phyloP scores from a whole-genome alignment of 2,329 filamentous ascomycete species.

The Colletotrichum neosansevieriae region DNA sequence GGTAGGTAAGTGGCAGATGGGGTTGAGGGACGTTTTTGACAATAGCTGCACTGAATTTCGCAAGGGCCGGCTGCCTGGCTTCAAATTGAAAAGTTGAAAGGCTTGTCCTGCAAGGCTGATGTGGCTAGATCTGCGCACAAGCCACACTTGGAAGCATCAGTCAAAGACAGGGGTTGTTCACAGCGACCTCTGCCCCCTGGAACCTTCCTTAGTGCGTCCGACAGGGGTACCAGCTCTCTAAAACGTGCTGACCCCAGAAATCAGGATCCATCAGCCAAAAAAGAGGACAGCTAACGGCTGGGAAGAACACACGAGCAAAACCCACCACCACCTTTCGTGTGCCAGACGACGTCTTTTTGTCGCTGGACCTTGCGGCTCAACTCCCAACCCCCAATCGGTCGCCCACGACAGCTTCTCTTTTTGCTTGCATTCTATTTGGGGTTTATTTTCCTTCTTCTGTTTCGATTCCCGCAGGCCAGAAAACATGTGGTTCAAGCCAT shows the following conservation, averaged over 20 bases:
- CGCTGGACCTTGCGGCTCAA: slow-evolving; percentile 40
- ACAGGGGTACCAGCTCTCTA: slow-evolving; percentile 40
- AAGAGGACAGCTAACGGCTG: slow-evolving; percentile 47
- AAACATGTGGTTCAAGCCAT: slow-evolving; percentile 61
- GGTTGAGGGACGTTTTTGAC: slow-evolving; percentile 2
- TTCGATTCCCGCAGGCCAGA: slow-evolving; percentile 16
- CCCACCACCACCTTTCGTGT: slow-evolving; percentile 35
- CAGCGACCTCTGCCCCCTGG: slow-evolving; percentile 5
- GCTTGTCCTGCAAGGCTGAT: slow-evolving; percentile 30
- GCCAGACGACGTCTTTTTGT: slow-evolving; percentile 40
- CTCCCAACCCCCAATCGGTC: slow-evolving; percentile 20
- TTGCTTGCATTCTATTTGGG: slow-evolving; percentile 27
- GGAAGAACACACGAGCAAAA: slow-evolving; percentile 41
- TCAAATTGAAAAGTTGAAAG: slow-evolving; percentile 34
- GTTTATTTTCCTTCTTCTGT: slow-evolving; percentile 17
- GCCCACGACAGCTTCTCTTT: slow-evolving; percentile 8
- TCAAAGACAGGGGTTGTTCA: slow-evolving; percentile 10
- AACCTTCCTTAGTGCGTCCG: slow-evolving; percentile 25
- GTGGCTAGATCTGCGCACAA: slow-evolving; percentile 11
- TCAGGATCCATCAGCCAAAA: slow-evolving; percentile 41
- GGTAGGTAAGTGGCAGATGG: not conserved
- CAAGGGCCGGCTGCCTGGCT: slow-evolving; percentile 14
- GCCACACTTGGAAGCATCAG: not conserved
- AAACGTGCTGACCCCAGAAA: slow-evolving; percentile 40
- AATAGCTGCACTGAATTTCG: slow-evolving; percentile 15